Evolutionary conservation across 352 stramenopile genomes (phyloP), one percentile per base, ranked within the genome.

Genomic region (Pythium rhizo-oryzae): DNA sequence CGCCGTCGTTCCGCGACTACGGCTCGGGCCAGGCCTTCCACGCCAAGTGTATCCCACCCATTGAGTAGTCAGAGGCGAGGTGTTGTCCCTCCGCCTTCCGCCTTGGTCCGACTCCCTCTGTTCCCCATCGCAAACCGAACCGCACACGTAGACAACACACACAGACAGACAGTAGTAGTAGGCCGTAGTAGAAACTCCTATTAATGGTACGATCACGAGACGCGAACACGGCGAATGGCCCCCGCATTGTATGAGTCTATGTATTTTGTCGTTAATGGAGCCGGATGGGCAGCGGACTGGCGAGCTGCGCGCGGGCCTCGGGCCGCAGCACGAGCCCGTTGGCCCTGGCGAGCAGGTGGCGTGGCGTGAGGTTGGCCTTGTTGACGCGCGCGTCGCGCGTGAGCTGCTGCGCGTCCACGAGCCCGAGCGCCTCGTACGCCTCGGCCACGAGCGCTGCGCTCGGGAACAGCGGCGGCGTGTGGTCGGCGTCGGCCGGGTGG

Each of bases 1-100:
- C 87, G 72, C 87, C 87, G 30, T 91, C 85, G n/a, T 94, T 94
- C 72, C 84, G 87, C 39, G 87, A 94, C 76, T 96, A 96, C 67
- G 73, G 82, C 30, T 90, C 84, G 21, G 87, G 85, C 46, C 79
- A 93, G 71, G 83, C 87, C 43, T 94, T 92, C 74, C 87, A 96
- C 69, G 81, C 81, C 69, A 93, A 91, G 75, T 96, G 87, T 69
- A 78, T 94, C 41, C 72, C 85, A 21, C 75, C 68, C 0, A 60
- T 87, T 33, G 85, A 92, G 41, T 78, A 58, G 46, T n/a, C n/a
- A n/a, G 12, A 33, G 28, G 6, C 28, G 28, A 33, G 28, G 28
- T 33, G 28, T 33, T 6, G 3, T 33, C 28, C 28, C n/a, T n/a
- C n/a, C n/a, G n/a, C n/a, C n/a, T n/a, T 33, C 28, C 28, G 28